Percentiles rank a stretch among this genome's conserved stretches.
Evolutionary conservation across 2,329 filamentous ascomycete genomes (phyloP).

Genomic region (Cytospora piceicola): DNA sequence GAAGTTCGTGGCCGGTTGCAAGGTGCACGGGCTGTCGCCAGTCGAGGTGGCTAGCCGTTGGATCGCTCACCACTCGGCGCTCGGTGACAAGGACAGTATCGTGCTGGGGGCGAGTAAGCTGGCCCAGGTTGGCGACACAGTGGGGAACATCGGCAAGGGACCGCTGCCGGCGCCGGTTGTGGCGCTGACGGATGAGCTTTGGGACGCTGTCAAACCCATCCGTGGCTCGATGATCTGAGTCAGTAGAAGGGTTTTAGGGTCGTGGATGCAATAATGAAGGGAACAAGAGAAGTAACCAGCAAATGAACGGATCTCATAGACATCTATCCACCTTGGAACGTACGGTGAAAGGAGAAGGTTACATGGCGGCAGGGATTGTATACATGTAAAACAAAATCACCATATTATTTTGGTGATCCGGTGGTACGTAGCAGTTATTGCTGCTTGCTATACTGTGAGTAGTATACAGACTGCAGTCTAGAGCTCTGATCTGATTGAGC

Average conservation of each 20-base stretch:
- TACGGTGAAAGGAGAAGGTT: no score
- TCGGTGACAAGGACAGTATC: conserved; percentile 29
- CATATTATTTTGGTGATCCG: no score
- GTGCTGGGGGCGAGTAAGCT: conserved; percentile 33
- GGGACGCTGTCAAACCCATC: conserved; percentile 5
- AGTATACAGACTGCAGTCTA: no score
- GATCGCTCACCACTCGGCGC: conserved; percentile 30
- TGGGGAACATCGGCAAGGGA: conserved; percentile 12
- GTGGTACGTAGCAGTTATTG: no score
- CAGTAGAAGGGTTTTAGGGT: not conserved
- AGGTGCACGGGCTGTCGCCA: conserved; percentile 35
- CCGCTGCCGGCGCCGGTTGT: conserved; percentile 8
- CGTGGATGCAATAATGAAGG: not conserved
- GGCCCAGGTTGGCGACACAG: conserved; percentile 25
- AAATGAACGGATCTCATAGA: no score
- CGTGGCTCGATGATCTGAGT: conserved; percentile 20
- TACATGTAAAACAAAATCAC: no score
- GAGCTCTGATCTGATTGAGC: no score
- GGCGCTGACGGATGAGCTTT: conserved; percentile 7
- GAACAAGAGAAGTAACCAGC: not conserved
- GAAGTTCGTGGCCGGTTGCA: conserved; percentile 37
- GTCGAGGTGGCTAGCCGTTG: conserved; percentile 39
- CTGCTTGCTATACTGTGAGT: no score
- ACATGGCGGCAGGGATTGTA: no score
- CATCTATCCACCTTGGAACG: no score